A percentile compares a stretch with the other conserved stretches of the same genome.
phyloP scores from a whole-genome alignment of 78 protist genomes.

The Cyanophora paradoxa region DNA sequence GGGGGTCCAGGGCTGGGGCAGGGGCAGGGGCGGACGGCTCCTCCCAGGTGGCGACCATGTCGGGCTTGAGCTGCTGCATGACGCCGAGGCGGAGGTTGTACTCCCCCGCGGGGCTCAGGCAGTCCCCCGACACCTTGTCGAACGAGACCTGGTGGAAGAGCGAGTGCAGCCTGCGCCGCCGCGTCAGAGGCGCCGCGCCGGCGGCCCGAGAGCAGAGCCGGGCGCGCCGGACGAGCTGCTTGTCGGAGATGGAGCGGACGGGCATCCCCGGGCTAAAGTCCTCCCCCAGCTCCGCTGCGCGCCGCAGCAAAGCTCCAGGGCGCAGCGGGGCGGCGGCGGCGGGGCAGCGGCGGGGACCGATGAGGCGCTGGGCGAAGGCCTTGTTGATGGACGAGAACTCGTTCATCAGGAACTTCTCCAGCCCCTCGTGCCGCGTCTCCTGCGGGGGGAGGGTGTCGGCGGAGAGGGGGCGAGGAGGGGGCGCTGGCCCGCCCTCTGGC shows the following conservation, averaged over 20 bases:
- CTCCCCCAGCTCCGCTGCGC: too few relatives aligned
- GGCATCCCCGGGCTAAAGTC: neutral
- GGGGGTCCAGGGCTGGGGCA: too few relatives aligned
- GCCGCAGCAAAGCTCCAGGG: neutral
- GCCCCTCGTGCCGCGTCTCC: neutral
- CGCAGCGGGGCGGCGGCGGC: neutral
- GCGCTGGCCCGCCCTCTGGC: too few relatives aligned
- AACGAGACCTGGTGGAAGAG: neutral
- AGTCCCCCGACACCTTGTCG: constrained; percentile 15
- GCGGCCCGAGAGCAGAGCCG: neutral
- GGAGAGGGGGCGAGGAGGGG: too few relatives aligned
- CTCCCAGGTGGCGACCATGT: constrained; percentile 43
- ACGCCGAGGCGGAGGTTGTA: constrained; percentile 59
- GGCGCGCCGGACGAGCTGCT: neutral
- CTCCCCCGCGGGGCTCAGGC: constrained; percentile 43
- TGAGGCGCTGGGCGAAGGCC: neutral
- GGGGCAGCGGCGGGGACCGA: neutral
- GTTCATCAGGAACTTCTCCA: constrained; percentile 6
- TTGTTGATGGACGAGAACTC: constrained; percentile 1
- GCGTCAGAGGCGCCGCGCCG: neutral
- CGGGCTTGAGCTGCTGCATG: constrained; percentile 54
- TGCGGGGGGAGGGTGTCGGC: constrained; percentile 1
- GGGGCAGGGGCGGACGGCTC: too few relatives aligned
- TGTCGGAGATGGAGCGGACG: neutral
- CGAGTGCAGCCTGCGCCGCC: neutral